Evolutionary conservation across 129 eudicot genomes (phyloP).

Genomic region (Artemisia argyi): DNA sequence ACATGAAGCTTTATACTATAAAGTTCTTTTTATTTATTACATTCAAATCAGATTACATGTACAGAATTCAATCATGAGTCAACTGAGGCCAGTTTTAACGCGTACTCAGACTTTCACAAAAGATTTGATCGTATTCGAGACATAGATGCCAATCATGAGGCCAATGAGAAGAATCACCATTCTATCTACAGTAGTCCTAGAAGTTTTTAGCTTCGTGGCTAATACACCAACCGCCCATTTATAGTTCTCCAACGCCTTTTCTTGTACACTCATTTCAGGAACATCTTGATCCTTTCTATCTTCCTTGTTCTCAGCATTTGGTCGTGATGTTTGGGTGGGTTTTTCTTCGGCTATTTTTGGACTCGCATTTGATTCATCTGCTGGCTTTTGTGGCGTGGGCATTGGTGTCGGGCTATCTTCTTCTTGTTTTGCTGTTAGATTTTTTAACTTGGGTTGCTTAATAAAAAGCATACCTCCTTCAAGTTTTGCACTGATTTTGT

Average conservation of each 20-base stretch:
- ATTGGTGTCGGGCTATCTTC: conserved; percentile 19
- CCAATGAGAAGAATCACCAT: conserved; percentile 37
- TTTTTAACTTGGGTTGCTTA: conserved; percentile 53
- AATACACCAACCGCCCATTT: conserved; percentile 29
- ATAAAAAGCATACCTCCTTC: conserved; percentile 52
- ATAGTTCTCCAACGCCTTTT: conserved; percentile 20
- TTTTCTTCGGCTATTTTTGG: conserved; percentile 14
- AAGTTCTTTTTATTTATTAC: neutral
- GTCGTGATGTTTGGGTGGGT: conserved; percentile 6
- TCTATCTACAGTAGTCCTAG: conserved; percentile 30
- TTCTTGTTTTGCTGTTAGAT: conserved; percentile 29
- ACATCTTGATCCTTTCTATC: conserved; percentile 8
- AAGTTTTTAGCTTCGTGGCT: conserved; percentile 43
- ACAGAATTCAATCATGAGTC: neutral
- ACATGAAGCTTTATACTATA: no score
- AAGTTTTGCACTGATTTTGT: conserved; percentile 58
- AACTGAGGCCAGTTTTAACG: neutral
- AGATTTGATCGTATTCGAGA: conserved; percentile 33
- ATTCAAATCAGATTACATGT: conserved; percentile 13
- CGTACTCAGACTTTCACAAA: conserved; percentile 7
- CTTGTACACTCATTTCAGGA: conserved; percentile 14
- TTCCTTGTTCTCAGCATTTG: conserved; percentile 14
- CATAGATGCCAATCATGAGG: conserved; percentile 46
- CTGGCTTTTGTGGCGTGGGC: conserved; percentile 34
- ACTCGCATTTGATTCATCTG: conserved; percentile 18